Evolutionary conservation across 371 early-diverging fungal genomes (phyloP).

Genomic region (Nosema muscidifuracis): DNA sequence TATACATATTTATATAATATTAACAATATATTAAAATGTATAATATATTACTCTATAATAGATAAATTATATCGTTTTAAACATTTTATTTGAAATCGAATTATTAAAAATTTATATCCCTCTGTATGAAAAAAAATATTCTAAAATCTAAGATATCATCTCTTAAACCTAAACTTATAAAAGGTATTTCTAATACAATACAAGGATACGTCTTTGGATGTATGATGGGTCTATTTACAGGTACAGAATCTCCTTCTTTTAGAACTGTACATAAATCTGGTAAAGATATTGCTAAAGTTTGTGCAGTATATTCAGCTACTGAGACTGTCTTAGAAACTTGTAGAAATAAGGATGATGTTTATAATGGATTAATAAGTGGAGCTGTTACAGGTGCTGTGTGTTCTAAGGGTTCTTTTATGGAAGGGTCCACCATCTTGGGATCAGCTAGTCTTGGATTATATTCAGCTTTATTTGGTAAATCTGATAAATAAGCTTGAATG

Average conservation of each 20-base stretch:
- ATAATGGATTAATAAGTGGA: conserved; percentile 34
- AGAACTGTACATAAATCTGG: conserved; percentile 42
- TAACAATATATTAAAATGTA: no score
- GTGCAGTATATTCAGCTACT: conserved; percentile 41
- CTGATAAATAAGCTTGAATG: no score
- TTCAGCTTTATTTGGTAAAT: neutral
- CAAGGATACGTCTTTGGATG: conserved; percentile 58
- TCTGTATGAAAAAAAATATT: neutral
- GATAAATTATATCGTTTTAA: neutral
- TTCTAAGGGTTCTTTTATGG: neutral
- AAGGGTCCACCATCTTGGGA: conserved; percentile 18
- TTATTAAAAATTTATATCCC: neutral
- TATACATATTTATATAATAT: no score
- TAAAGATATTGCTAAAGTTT: conserved; percentile 53
- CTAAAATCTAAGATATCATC: neutral
- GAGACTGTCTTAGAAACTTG: conserved; percentile 32
- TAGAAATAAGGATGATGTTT: conserved; percentile 25
- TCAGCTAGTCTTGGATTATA: conserved; percentile 7
- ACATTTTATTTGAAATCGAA: neutral
- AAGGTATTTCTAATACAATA: conserved; percentile 20
- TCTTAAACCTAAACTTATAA: conserved; percentile 37
- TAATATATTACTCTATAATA: no score
- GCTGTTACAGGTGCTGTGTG: conserved; percentile 41
- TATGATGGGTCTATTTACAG: conserved; percentile 46
- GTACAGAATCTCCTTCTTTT: conserved; percentile 4